Base-by-base conservation (phyloP, 768 basidiomycete genomes). In the Trametes maxima region DNA sequence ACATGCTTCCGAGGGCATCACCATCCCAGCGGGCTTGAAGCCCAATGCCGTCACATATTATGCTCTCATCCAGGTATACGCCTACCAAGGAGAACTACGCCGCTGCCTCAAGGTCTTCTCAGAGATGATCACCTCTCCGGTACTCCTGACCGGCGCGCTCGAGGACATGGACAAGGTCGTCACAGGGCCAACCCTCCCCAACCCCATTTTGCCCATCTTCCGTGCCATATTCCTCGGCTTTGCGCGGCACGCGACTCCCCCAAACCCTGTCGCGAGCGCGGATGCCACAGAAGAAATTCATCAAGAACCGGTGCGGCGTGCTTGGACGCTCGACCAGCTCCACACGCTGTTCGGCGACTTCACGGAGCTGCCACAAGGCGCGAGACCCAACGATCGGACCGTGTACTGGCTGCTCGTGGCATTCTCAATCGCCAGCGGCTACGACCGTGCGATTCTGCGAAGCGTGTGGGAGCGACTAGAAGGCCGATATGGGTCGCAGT, bases 171-270 rank as follows among this genome's bases (percentile, higher is more conserved):
- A 69, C 19, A 72, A 72, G 5, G 54, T 67, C 19, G 65, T 73
- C 3, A 57, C 67, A 24, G 73, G 74, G 1, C 60, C 68, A 68
- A 8, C 82, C 79, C 57, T 72, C 69, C 24, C 83, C 83, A 2
- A 82, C 78, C 1, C 69, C 83, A 40, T 49, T 33, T 37, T 68
- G 48, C 73, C 81, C 21, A 77, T 85, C 35, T 94, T 88, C 71
- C 84, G 90, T 21, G 83, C 83, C 17, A 70, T 95, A 42, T 93
- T 95, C 68, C 79, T 89, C 17, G 92, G 90, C 0, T 94, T 92
- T 70, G 76, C 79, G 7, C 82, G 82, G 12, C 85, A 90, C 65
- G 89, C 56, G 10, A 11, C 24, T 7, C 53, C 36, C 33, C 64
- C 60, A n/a, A 37, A 39, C 14, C 43, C 42, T 6, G 14, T 8